phyloP scores from a whole-genome alignment of 441 rosid species.

The Lepidium campestre region DNA sequence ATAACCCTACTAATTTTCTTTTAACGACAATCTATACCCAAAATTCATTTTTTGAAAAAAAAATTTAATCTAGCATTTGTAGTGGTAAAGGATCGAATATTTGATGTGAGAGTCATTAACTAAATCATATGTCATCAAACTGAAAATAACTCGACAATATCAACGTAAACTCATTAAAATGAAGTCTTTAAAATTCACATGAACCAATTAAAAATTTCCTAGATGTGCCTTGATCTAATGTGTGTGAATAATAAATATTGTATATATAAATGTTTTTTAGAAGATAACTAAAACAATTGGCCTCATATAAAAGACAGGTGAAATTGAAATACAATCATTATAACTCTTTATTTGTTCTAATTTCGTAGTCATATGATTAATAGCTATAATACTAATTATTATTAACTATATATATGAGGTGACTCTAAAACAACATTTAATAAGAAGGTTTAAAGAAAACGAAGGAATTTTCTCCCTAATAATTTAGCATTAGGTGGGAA shows the following conservation, averaged over 20 bases:
- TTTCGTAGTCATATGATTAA: conserved; percentile 40
- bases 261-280: background rate
- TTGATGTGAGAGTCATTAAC: too few species aligned
- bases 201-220: too few species aligned
- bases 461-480: conserved; percentile 7
- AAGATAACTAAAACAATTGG: background rate
- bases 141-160: too few species aligned
- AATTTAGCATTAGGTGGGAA: conserved; percentile 36
- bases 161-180: too few species aligned
- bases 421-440: conserved; percentile 2
- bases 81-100: too few species aligned
- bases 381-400: conserved; percentile 35
- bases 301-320: background rate
- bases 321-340: conserved; percentile 3
- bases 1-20: too few species aligned
- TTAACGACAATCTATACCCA: too few species aligned
- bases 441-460: background rate
- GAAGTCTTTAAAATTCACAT: too few species aligned
- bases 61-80: too few species aligned
- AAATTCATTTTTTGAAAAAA: too few species aligned
- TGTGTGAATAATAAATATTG: background rate
- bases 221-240: background rate
- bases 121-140: too few species aligned
- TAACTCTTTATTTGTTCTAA: conserved; percentile 30
- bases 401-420: conserved; percentile 16